Evolutionary conservation across 2,329 filamentous ascomycete species (phyloP), one percentile per base, ranked within the genome.

Genomic region (Paraphaeosphaeria minitans): DNA sequence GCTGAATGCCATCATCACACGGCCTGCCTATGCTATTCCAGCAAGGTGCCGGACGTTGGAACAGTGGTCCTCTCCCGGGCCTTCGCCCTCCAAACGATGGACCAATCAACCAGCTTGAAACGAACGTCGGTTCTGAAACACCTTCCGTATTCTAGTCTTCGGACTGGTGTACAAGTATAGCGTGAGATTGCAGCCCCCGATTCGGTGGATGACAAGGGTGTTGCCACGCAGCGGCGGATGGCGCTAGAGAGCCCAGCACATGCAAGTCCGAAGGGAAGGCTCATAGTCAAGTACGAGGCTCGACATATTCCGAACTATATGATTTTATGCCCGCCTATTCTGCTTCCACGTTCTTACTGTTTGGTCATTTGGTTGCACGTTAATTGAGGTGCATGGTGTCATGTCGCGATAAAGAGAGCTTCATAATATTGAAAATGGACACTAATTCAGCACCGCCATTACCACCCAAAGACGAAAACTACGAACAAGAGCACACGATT

Each of bases 121-220:
- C 39, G 10, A 12, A 24, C 12, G 27, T 22, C 41, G 16, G 16
- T 24, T 35, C 27, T 53, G 39, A 53, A 53, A 53, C 51, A 53
- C 51, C 33, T 45, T 37, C 24, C 51, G 41, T 19, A 53, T 46
- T 24, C 41, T 53, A 29, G 51, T 35, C 27, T 53, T 37, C 51
- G 51, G 51, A 53, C 51, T 45, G 41, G 51, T 35, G 41, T 31
- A 42, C 51, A 45, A 35, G 51, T 27, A 53, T 53, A 53, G 51
- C 51, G 51, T 53, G 51, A 41, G 51, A 53, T 46, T 29, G 16
- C 9, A 45, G 51, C 51, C 51, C 51, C 51, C 37, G 24, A 46
- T 45, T 22, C n/a, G 51, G 39, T 22, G 24, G n/a, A 53, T 19
- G 27, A 21, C 41, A 27, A 29, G 41, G 51, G 39, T 46, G 41